These are phyloP conservation scores for Salix caprea DNA, from an alignment of 345 rosid species.

Conservation along the genomic window DNA sequence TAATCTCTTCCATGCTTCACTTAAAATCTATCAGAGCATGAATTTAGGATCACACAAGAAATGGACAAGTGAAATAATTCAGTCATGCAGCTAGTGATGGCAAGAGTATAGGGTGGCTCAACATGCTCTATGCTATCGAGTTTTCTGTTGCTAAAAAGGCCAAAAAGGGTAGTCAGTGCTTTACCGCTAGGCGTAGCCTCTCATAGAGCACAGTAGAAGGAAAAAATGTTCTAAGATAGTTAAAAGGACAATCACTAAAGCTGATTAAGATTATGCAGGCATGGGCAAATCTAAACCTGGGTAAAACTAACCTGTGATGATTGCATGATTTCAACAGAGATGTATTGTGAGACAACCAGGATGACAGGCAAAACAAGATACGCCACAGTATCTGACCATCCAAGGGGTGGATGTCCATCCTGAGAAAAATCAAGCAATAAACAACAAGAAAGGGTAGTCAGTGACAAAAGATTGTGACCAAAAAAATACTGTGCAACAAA, in stretches of 20 bases:
- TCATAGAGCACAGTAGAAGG: neutral
- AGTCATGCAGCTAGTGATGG: neutral
- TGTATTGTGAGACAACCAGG: conserved; percentile 66
- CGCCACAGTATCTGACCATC: conserved; percentile 88
- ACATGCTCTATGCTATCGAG: neutral
- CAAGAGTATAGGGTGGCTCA: neutral
- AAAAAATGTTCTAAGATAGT: neutral
- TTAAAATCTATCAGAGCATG: neutral
- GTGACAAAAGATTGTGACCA: neutral
- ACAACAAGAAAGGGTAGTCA: conserved; percentile 2
- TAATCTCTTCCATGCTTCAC: neutral
- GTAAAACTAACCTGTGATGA: conserved; percentile 62
- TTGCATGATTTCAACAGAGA: conserved; percentile 88
- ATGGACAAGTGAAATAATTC: neutral
- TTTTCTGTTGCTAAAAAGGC: neutral
- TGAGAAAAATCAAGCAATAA: conserved; percentile 23
- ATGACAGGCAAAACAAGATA: conserved; percentile 83
- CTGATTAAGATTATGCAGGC: neutral
- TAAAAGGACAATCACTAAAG: neutral
- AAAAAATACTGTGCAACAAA: neutral
- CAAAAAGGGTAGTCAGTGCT: neutral
- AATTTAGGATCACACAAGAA: neutral
- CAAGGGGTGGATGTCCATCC: conserved; percentile 99
- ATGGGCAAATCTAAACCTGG: neutral
- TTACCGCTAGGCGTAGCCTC: neutral